Evolutionary conservation across 2,329 filamentous ascomycete species (phyloP).

Genomic region (Hypomyces perniciosus): DNA sequence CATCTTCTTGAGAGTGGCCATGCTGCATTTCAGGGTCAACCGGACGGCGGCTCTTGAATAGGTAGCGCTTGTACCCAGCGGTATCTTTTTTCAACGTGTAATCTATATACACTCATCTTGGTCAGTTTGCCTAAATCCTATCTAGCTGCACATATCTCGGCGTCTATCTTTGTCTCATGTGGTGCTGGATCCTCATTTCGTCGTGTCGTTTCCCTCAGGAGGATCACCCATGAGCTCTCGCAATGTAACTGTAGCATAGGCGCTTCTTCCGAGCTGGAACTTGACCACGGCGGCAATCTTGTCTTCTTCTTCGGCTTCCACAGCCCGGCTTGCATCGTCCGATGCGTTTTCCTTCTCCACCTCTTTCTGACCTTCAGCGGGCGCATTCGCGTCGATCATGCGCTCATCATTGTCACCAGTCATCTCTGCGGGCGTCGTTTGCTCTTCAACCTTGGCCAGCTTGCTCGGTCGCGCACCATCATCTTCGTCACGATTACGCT

Average conservation of each 20-base stretch:
- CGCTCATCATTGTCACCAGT: neutral
- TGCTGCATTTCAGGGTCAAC: constrained; percentile 3
- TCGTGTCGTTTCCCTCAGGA: constrained; percentile 16
- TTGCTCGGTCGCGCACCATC: constrained; percentile 16
- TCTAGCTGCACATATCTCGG: too few relatives aligned
- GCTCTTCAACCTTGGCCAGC: constrained; percentile 12
- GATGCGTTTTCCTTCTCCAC: neutral
- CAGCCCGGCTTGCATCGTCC: constrained; percentile 11
- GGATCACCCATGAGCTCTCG: constrained; percentile 64
- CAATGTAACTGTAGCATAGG: constrained; percentile 80
- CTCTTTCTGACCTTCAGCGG: neutral
- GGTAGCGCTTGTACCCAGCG: constrained; percentile 6
- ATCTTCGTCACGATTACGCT: constrained; percentile 14
- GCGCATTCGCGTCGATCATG: constrained; percentile 1
- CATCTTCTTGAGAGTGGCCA: neutral
- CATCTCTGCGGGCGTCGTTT: neutral
- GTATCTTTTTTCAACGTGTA: constrained; percentile 3
- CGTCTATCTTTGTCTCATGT: too few relatives aligned
- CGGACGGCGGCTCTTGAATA: constrained; percentile 3
- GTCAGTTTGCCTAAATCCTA: too few relatives aligned
- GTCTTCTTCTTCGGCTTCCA: constrained; percentile 21
- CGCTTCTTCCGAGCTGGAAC: constrained; percentile 70
- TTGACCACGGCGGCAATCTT: constrained; percentile 64
- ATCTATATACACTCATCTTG: neutral
- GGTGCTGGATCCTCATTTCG: neutral